phyloP scores from a whole-genome alignment of 257 asterid species.

The Nicotiana obtusifolia region DNA sequence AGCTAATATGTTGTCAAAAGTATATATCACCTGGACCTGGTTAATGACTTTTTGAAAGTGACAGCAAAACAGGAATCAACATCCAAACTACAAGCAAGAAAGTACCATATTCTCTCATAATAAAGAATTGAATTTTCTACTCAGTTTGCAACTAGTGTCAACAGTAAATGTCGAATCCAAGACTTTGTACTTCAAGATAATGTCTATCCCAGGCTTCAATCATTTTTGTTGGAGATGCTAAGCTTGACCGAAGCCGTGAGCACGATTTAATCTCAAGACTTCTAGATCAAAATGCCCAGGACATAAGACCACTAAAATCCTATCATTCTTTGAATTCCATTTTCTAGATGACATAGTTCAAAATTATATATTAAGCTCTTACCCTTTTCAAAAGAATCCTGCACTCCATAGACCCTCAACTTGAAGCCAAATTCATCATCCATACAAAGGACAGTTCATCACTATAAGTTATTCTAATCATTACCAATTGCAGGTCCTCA shows the following conservation, averaged over 20 bases:
- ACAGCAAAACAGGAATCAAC: not conserved
- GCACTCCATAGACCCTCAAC: not conserved
- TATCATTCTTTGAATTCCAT: not conserved
- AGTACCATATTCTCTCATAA: not conserved
- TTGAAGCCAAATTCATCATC: not conserved
- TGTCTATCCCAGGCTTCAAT: not conserved
- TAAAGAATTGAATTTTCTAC: not conserved
- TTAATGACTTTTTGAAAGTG: not conserved
- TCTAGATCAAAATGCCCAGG: not conserved
- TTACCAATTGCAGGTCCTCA: not conserved
- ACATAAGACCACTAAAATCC: not conserved
- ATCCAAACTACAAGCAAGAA: not conserved
- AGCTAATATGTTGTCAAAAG: not conserved
- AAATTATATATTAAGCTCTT: not conserved
- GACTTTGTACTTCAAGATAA: not conserved
- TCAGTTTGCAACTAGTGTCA: not conserved
- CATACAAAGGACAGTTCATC: not conserved
- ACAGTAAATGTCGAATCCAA: not conserved
- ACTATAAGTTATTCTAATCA: not conserved
- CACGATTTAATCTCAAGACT: not conserved
- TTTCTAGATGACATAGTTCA: not conserved
- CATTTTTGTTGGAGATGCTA: not conserved
- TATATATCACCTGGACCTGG: not conserved
- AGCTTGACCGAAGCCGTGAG: not conserved
- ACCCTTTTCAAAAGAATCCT: not conserved